Conservation (phyloP, 495 filamentous ascomycete genomes). For the Lasiosphaeris hirsuta region DNA sequence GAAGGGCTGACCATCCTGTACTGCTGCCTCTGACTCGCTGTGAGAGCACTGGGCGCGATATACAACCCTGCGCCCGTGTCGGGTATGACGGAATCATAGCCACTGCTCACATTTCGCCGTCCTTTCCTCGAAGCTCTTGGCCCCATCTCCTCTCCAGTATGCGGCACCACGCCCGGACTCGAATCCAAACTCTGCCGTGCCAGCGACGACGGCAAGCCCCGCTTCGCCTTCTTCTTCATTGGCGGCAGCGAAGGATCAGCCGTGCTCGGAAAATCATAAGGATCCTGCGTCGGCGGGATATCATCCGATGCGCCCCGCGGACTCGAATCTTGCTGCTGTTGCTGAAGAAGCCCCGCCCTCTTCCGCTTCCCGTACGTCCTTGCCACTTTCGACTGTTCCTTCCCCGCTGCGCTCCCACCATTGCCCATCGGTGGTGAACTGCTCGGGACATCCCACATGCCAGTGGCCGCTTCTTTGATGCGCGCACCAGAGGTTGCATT, state of each 20-base stretch:
- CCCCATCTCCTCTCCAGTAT: neutral
- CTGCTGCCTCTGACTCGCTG: conserved; percentile 29
- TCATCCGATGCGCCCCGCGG: neutral
- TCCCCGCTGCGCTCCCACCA: neutral
- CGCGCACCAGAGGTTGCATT: neutral
- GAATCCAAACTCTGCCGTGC: conserved; percentile 1
- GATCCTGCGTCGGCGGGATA: conserved; percentile 18
- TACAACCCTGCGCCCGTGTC: conserved; percentile 19
- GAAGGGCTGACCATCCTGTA: conserved; percentile 22
- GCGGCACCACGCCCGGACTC: conserved; percentile 13
- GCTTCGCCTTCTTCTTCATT: conserved; percentile 5
- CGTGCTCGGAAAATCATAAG: conserved; percentile 18
- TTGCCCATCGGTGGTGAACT: neutral
- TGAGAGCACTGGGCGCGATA: conserved; percentile 25
- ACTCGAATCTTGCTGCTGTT: conserved; percentile 10
- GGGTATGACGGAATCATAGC: conserved; percentile 10
- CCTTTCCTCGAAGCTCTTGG: neutral
- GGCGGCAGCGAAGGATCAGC: conserved; percentile 13
- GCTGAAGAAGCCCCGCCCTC: neutral
- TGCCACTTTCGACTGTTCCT: neutral
- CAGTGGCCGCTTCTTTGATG: neutral
- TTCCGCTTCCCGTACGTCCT: conserved; percentile 25
- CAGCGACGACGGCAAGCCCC: neutral
- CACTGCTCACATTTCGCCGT: neutral
- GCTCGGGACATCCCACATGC: conserved; percentile 20